A percentile compares a stretch with the other conserved stretches of the same genome.
These are phyloP conservation scores for Fraxinus cuspidata DNA, from an alignment of 257 asterid genomes.

Conservation along the genomic window DNA sequence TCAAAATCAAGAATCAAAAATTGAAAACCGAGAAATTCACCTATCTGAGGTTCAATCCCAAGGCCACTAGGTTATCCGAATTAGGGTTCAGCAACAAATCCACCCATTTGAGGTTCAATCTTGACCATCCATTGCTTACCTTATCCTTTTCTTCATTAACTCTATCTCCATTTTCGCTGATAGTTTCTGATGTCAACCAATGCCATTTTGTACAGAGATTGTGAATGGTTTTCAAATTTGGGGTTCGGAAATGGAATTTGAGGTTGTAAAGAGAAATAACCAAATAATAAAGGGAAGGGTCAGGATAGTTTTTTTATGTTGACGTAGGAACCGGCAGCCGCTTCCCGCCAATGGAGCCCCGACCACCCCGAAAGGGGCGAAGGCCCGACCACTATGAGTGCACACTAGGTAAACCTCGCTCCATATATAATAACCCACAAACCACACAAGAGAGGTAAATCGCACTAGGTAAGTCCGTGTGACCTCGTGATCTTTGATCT, in stretches of 20 bases:
- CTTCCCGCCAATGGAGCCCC: too few species aligned
- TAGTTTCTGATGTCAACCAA: conserved; percentile 5
- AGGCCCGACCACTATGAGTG: too few species aligned
- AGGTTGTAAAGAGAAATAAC: conserved; percentile 10
- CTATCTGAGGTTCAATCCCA: conserved; percentile 50
- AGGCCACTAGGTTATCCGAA: conserved; percentile 87
- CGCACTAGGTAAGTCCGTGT: too few species aligned
- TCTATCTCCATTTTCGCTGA: conserved; percentile 9
- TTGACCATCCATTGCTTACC: conserved; percentile 48
- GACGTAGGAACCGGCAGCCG: too few species aligned
- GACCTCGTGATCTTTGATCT: too few species aligned
- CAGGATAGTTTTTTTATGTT: too few species aligned
- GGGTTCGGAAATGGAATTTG: conserved; percentile 15
- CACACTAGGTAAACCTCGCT: too few species aligned
- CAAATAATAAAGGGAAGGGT: conserved; percentile 13
- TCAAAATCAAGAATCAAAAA: too few species aligned
- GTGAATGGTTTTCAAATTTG: conserved; percentile 10
- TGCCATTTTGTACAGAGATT: conserved; percentile 21
- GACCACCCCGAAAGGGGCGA: too few species aligned
- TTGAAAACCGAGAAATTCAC: too few species aligned
- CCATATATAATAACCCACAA: too few species aligned
- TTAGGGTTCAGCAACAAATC: conserved; percentile 72
- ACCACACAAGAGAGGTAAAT: too few species aligned
- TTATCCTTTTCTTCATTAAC: conserved; percentile 30
- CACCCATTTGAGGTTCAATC: conserved; percentile 65